phyloP scores from a whole-genome alignment of 1,284 basidiomycete genomes.

The Athelia psychrophila region DNA sequence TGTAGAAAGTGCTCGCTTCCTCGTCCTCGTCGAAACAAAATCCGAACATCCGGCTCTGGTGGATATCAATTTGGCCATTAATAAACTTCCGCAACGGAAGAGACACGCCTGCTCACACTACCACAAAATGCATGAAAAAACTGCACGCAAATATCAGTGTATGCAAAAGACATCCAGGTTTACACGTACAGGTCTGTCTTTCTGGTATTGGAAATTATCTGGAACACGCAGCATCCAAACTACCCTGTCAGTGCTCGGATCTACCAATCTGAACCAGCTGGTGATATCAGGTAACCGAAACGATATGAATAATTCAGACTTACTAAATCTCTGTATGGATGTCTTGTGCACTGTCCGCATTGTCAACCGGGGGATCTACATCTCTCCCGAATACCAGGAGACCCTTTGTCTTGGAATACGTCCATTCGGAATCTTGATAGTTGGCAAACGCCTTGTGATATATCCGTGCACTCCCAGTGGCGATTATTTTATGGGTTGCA shows the following conservation, averaged over 20 bases:
- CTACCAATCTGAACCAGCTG: slow-evolving; percentile 76
- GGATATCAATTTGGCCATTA: slow-evolving; percentile 5
- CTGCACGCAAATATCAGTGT: background rate
- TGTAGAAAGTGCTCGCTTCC: slow-evolving; percentile 55
- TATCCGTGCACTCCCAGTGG: slow-evolving; percentile 32
- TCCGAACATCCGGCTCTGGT: slow-evolving; percentile 77
- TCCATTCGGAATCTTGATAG: slow-evolving; percentile 51
- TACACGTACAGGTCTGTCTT: slow-evolving; percentile 67
- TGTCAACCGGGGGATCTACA: slow-evolving; percentile 34
- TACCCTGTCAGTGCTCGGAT: slow-evolving; percentile 69
- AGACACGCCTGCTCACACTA: slow-evolving; percentile 53
- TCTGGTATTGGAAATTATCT: slow-evolving; percentile 75
- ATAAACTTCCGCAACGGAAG: background rate
- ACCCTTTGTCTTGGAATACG: slow-evolving; percentile 68
- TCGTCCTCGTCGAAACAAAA: slow-evolving; percentile 67
- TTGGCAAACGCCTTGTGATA: slow-evolving; percentile 53
- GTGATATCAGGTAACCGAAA: slow-evolving; percentile 23
- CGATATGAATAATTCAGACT: slow-evolving; percentile 6
- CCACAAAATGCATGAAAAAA: slow-evolving; percentile 92
- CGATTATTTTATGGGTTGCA: background rate
- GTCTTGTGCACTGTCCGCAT: slow-evolving; percentile 3
- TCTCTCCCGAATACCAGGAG: slow-evolving; percentile 72
- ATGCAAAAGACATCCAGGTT: background rate
- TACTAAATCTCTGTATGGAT: slow-evolving; percentile 2
- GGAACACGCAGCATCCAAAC: slow-evolving; percentile 91